phyloP scores from a whole-genome alignment of 208 protist species.

The Crithidia expoeki region DNA sequence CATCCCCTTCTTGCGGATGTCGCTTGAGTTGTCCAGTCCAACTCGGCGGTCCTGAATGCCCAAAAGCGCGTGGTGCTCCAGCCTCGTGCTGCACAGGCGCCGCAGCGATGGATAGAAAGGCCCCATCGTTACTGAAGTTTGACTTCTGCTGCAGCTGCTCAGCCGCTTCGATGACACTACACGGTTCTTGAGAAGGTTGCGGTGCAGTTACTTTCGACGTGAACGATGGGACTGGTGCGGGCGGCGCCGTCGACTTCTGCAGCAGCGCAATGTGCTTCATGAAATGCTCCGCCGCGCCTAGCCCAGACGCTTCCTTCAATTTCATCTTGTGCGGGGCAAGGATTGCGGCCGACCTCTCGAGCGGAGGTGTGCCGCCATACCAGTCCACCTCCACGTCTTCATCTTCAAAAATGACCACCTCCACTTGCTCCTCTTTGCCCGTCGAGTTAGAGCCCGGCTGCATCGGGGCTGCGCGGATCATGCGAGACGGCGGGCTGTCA shows the following conservation, averaged over 20 bases:
- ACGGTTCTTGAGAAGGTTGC: not conserved
- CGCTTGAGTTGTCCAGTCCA: not conserved
- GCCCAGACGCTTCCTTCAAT: not conserved
- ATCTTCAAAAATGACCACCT: not conserved
- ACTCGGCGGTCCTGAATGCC: not conserved
- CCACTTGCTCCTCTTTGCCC: slow-evolving; percentile 6
- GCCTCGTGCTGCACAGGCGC: not conserved
- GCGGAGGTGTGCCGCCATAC: not conserved
- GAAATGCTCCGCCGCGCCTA: not conserved
- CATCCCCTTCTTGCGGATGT: not conserved
- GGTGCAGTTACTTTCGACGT: not conserved
- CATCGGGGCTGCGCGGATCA: slow-evolving; percentile 17
- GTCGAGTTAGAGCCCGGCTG: slow-evolving; percentile 1
- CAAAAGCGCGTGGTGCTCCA: not conserved
- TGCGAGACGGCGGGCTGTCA: slow-evolving; percentile 24
- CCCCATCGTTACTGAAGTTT: not conserved
- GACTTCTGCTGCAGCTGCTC: not conserved
- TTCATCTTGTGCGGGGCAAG: not conserved
- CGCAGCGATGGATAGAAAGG: not conserved
- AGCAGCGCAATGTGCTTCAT: not conserved
- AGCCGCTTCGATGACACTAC: not conserved
- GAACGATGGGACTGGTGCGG: not conserved
- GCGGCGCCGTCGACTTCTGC: not conserved
- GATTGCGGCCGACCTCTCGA: not conserved
- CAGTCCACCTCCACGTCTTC: slow-evolving; percentile 9